Percentiles rank a stretch among this genome's conserved stretches.
phyloP scores from a whole-genome alignment of 148 eudicot species.

The Camellia japonica region DNA sequence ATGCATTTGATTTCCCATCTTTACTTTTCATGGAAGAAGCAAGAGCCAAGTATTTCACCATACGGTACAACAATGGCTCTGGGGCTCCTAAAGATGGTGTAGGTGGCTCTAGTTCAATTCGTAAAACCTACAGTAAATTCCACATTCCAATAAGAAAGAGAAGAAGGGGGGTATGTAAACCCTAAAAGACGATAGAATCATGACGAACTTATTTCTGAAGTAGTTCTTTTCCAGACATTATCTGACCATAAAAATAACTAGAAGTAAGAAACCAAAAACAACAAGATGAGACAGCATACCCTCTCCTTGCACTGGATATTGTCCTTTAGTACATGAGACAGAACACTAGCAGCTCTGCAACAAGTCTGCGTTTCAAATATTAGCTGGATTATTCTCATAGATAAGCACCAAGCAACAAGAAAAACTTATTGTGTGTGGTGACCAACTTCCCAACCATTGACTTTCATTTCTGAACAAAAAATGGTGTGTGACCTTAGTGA shows the following conservation, averaged over 20 bases:
- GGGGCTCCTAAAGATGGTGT: conserved; percentile 60
- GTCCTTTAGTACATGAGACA: conserved; percentile 72
- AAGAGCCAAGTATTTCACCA: conserved; percentile 92
- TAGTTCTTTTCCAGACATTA: background rate
- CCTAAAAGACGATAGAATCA: background rate
- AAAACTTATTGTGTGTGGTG: background rate
- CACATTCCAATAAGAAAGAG: background rate
- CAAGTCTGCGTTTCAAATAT: conserved; percentile 53
- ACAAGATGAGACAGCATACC: conserved; percentile 38
- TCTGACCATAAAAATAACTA: background rate
- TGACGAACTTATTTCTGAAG: background rate
- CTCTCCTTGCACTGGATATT: conserved; percentile 81
- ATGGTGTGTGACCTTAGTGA: no score
- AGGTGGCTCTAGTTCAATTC: conserved; percentile 73
- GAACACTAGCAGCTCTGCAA: conserved; percentile 85
- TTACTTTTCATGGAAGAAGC: conserved; percentile 72
- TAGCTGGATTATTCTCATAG: conserved; percentile 8
- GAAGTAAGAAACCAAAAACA: background rate
- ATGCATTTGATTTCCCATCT: conserved; percentile 58
- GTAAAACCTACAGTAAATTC: conserved; percentile 55
- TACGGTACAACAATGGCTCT: conserved; percentile 91
- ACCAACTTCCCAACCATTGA: background rate
- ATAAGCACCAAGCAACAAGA: conserved; percentile 16
- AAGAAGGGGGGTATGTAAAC: background rate
- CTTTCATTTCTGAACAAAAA: no score